Evolutionary conservation across 352 stramenopile species (phyloP).

Genomic region (Pythium sukuiense): DNA sequence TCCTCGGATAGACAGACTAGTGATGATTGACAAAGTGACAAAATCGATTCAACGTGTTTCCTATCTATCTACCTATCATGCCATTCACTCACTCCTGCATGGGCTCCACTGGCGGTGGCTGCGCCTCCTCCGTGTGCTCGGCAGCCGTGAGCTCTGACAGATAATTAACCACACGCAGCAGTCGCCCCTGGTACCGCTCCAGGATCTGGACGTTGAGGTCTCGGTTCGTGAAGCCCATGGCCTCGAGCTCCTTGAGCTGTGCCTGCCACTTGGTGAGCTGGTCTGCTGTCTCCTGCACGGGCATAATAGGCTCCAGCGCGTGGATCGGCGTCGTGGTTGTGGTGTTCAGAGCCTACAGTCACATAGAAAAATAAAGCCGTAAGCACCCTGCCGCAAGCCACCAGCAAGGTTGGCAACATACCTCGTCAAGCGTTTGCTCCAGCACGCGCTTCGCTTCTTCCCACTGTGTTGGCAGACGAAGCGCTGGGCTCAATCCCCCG

Average conservation of each 20-base stretch:
- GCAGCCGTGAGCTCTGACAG: constrained; percentile 56
- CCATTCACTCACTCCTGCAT: constrained; percentile 28
- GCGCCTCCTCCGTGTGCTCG: neutral
- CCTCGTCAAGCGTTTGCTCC: constrained; percentile 58
- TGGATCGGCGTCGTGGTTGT: constrained; percentile 52
- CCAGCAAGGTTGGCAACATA: constrained; percentile 9
- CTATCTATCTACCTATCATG: neutral
- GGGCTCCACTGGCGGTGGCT: constrained; percentile 29
- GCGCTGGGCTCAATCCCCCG: neutral
- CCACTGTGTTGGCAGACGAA: constrained; percentile 41
- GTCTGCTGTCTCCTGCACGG: constrained; percentile 40
- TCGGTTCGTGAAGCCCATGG: constrained; percentile 73
- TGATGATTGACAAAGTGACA: neutral
- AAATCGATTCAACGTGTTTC: neutral
- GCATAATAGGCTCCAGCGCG: constrained; percentile 67
- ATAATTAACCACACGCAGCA: constrained; percentile 84
- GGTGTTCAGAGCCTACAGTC: constrained; percentile 35
- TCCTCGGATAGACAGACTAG: constrained; percentile 41
- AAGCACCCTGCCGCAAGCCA: neutral
- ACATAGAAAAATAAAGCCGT: neutral
- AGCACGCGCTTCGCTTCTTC: constrained; percentile 40
- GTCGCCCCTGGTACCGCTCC: constrained; percentile 76
- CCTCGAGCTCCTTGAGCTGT: constrained; percentile 60
- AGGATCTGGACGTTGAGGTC: constrained; percentile 67
- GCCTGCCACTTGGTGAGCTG: constrained; percentile 62